These are phyloP conservation scores for Nicotiana rustica DNA, from an alignment of 305 asterid species.

Conservation along the genomic window DNA sequence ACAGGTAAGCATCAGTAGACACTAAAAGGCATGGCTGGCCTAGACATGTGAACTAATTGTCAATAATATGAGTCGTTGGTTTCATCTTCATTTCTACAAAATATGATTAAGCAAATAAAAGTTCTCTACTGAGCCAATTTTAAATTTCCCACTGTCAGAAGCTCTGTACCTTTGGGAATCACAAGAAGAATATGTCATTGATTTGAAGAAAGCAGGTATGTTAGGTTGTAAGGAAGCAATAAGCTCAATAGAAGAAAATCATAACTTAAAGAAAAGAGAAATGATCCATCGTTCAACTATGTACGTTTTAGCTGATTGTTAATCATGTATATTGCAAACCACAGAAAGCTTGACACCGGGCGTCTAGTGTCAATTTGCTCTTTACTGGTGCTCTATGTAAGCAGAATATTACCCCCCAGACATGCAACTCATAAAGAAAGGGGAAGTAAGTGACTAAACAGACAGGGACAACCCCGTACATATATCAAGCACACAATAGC, in stretches of 20 bases:
- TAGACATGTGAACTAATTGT: background rate
- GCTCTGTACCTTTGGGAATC: background rate
- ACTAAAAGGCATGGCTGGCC: background rate
- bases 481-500: background rate
- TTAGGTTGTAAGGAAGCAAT: conserved; percentile 4
- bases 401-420: background rate
- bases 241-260: background rate
- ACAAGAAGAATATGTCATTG: background rate
- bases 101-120: conserved; percentile 27
- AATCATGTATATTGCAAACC: background rate
- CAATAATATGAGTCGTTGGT: background rate
- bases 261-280: conserved; percentile 1
- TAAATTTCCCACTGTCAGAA: conserved; percentile 1
- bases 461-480: background rate
- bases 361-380: background rate
- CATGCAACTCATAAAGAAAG: background rate
- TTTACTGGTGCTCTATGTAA: background rate
- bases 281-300: conserved; percentile 17
- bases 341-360: background rate
- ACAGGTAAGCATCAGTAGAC: background rate
- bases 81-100: background rate
- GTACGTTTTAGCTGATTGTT: background rate
- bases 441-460: conserved; percentile 7
- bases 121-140: background rate
- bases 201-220: background rate